Evolutionary conservation across 176 grass and related monocot species (phyloP).

Genomic region (Hyparrhenia diplandra): DNA sequence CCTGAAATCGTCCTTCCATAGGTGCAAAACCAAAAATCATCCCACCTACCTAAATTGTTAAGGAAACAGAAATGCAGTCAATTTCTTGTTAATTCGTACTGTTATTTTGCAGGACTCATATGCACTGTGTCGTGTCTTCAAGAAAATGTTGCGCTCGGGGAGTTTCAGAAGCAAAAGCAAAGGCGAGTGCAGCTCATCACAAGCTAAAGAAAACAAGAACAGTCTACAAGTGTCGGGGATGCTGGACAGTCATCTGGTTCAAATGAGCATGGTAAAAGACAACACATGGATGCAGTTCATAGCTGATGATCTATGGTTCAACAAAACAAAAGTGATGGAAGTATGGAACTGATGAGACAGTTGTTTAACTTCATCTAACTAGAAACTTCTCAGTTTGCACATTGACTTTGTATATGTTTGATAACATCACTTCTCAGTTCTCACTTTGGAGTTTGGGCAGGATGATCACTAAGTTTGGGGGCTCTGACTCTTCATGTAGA

Average conservation of each 20-base stretch:
- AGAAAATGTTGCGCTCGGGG: slow-evolving; percentile 71
- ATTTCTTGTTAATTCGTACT: slow-evolving; percentile 11
- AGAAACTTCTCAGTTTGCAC: slow-evolving; percentile 27
- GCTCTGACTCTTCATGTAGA: slow-evolving; percentile 39
- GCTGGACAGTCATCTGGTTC: slow-evolving; percentile 53
- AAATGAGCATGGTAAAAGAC: slow-evolving; percentile 82
- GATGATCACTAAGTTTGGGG: slow-evolving; percentile 31
- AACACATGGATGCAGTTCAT: slow-evolving; percentile 99
- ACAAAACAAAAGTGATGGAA: slow-evolving; percentile 46
- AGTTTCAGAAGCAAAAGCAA: slow-evolving; percentile 60
- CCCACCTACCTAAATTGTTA: not conserved
- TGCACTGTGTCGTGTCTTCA: slow-evolving; percentile 94
- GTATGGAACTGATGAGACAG: slow-evolving; percentile 18
- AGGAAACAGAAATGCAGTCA: not conserved
- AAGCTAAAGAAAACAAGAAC: slow-evolving; percentile 50
- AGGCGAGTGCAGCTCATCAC: slow-evolving; percentile 58
- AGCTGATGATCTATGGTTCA: slow-evolving; percentile 75
- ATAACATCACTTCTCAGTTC: slow-evolving; percentile 7
- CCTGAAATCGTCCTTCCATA: slow-evolving; percentile 2
- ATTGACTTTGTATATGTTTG: slow-evolving; percentile 36
- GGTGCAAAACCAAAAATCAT: not conserved
- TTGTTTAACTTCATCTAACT: slow-evolving; percentile 39
- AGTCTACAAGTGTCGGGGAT: slow-evolving; percentile 11
- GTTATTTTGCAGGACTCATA: slow-evolving; percentile 67
- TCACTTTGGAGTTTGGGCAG: slow-evolving; percentile 28